A percentile compares a stretch with the other conserved stretches of the same genome.
phyloP scores from a whole-genome alignment of 2,329 filamentous ascomycete genomes.

The Cytospora piceae region DNA sequence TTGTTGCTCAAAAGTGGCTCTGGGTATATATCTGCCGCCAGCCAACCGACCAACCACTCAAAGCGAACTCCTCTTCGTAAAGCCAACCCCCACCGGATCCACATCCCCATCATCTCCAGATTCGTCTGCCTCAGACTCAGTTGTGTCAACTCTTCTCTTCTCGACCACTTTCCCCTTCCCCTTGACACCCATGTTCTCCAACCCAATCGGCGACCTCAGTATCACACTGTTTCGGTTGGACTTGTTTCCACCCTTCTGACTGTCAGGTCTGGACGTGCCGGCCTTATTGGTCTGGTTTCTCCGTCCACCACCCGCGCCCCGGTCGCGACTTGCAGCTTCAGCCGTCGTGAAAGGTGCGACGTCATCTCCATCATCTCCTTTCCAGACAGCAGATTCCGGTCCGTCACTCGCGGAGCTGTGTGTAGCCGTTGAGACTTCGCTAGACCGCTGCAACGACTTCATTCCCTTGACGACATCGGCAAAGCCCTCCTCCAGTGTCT shows the following conservation, averaged over 20 bases:
- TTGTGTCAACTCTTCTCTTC: slow-evolving; percentile 51
- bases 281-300: slow-evolving; percentile 35
- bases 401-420: slow-evolving; percentile 51
- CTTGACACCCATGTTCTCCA: slow-evolving; percentile 31
- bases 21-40: background rate
- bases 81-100: slow-evolving; percentile 24
- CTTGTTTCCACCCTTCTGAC: slow-evolving; percentile 46
- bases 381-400: slow-evolving; percentile 23
- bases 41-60: slow-evolving; percentile 33
- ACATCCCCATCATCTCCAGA: slow-evolving; percentile 24
- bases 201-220: slow-evolving; percentile 42
- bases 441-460: slow-evolving; percentile 59
- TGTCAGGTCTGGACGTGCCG: slow-evolving; percentile 40
- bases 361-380: slow-evolving; percentile 17
- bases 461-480: slow-evolving; percentile 84
- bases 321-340: slow-evolving; percentile 43
- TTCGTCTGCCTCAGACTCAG: slow-evolving; percentile 31
- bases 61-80: slow-evolving; percentile 48
- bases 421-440: slow-evolving; percentile 50
- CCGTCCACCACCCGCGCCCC: slow-evolving; percentile 33
- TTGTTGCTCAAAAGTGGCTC: slow-evolving; percentile 9
- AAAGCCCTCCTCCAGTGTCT: slow-evolving; percentile 89
- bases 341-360: slow-evolving; percentile 33
- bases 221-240: slow-evolving; percentile 31
- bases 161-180: slow-evolving; percentile 53